A percentile compares a stretch with the other conserved stretches of the same genome.
phyloP scores from a whole-genome alignment of 1,284 basidiomycete species.

The Schizophyllum commune region DNA sequence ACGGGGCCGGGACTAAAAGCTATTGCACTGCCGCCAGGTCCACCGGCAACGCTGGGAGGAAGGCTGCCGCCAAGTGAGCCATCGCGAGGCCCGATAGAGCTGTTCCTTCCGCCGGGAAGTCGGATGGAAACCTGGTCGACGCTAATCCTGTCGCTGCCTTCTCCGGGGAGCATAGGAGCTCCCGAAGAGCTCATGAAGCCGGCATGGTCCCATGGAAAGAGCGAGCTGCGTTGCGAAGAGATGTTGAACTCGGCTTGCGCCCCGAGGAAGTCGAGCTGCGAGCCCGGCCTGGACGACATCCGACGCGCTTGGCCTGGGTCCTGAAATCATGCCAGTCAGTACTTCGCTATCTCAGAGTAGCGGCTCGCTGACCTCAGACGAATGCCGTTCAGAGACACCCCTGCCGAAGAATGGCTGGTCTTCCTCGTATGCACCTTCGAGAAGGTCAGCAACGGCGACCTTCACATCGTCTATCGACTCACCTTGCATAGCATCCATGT shows the following conservation, averaged over 20 bases:
- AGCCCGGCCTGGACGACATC: conserved; percentile 38
- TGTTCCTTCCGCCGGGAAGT: conserved; percentile 35
- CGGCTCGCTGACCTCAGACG: conserved; percentile 52
- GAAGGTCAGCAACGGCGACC: too few relatives aligned
- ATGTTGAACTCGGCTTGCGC: conserved; percentile 14
- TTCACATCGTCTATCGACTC: too few relatives aligned
- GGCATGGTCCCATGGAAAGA: conserved; percentile 80
- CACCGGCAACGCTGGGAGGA: conserved; percentile 31
- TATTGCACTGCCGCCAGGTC: conserved; percentile 40
- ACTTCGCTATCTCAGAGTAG: background rate
- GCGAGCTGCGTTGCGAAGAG: conserved; percentile 48
- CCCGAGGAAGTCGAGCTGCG: conserved; percentile 28
- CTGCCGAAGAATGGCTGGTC: background rate
- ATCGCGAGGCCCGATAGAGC: conserved; percentile 40
- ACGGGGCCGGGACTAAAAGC: conserved; percentile 26
- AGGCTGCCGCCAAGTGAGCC: conserved; percentile 44
- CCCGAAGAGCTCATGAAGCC: conserved; percentile 51
- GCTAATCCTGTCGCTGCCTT: conserved; percentile 37
- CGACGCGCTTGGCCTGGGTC: conserved; percentile 73
- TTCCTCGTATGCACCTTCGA: too few relatives aligned
- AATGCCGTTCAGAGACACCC: conserved; percentile 35
- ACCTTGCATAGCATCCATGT: conserved; percentile 10
- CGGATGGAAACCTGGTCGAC: conserved; percentile 44
- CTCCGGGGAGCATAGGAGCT: conserved; percentile 27
- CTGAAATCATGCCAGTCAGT: conserved; percentile 27